Evolutionary conservation across 2,329 filamentous ascomycete species (phyloP).

Genomic region (Drechslera avenae): DNA sequence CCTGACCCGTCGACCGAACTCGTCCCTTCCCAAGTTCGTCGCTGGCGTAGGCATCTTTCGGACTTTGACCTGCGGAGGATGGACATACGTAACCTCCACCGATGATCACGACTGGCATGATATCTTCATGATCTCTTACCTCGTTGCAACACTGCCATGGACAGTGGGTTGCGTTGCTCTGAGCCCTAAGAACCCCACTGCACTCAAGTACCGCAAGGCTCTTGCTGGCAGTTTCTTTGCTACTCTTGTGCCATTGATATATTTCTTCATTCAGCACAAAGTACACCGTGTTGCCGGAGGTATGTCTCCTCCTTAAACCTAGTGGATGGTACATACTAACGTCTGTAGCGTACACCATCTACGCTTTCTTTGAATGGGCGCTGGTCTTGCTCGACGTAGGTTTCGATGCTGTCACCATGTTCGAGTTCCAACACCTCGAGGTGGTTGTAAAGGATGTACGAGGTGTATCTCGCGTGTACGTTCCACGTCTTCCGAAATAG

Average conservation of each 20-base stretch:
- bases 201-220: constrained; percentile 87
- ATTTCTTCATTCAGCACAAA: constrained; percentile 99
- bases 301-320: constrained; percentile 55
- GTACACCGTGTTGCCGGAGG: constrained; percentile 92
- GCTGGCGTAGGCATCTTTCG: constrained; percentile 80
- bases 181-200: constrained; percentile 80
- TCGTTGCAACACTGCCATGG: constrained; percentile 94
- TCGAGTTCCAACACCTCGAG: constrained; percentile 91
- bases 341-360: constrained; percentile 84
- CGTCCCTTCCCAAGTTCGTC: constrained; percentile 79
- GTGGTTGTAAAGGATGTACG: constrained; percentile 86
- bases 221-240: constrained; percentile 85
- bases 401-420: constrained; percentile 91
- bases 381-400: constrained; percentile 93
- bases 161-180: constrained; percentile 87
- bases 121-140: constrained; percentile 98
- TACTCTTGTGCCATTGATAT: constrained; percentile 85
- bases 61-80: constrained; percentile 92
- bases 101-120: constrained; percentile 99
- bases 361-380: constrained; percentile 97
- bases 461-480: constrained; percentile 96
- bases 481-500: constrained; percentile 93
- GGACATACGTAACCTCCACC: constrained; percentile 98
- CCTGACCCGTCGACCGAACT: constrained; percentile 76
- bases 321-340: constrained; percentile 26